Conservation (phyloP, 345 rosid species). For the Cardamine resedifolia region DNA sequence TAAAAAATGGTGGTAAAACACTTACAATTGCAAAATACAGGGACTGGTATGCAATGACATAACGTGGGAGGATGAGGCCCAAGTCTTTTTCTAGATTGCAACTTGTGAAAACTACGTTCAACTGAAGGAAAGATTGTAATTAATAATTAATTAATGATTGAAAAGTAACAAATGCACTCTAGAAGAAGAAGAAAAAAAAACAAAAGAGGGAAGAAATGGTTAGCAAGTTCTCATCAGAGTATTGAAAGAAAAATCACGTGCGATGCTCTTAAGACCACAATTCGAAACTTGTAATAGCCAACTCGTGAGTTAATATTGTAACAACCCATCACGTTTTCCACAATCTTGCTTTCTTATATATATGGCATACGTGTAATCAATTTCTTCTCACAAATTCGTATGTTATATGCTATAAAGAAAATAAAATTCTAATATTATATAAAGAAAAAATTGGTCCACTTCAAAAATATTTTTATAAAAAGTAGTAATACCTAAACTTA, state of each 20-base stretch:
- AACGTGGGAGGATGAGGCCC: not conserved
- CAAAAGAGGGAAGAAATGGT: not conserved
- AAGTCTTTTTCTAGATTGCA: slow-evolving; percentile 10
- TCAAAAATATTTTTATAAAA: too few species aligned
- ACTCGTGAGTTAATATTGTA: slow-evolving; percentile 24
- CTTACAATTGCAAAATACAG: not conserved
- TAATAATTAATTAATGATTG: not conserved
- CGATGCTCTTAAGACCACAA: slow-evolving; percentile 21
- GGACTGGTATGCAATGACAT: not conserved
- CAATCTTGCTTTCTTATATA: not conserved
- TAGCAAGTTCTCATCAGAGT: not conserved
- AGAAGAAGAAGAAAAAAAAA: not conserved
- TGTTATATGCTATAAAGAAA: not conserved
- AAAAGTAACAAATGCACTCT: too few species aligned
- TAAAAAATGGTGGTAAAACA: not conserved
- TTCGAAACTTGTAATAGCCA: not conserved
- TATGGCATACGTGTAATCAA: slow-evolving; percentile 1
- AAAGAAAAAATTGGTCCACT: not conserved
- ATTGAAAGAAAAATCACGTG: not conserved
- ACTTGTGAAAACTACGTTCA: slow-evolving; percentile 28
- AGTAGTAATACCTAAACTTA: not conserved
- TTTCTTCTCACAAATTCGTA: slow-evolving; percentile 7
- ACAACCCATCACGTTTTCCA: slow-evolving; percentile 8
- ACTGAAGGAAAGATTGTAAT: not conserved
- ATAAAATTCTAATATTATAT: not conserved